Evolutionary conservation across 176 grass and related monocot species (phyloP).

Genomic region (Carex pumila): DNA sequence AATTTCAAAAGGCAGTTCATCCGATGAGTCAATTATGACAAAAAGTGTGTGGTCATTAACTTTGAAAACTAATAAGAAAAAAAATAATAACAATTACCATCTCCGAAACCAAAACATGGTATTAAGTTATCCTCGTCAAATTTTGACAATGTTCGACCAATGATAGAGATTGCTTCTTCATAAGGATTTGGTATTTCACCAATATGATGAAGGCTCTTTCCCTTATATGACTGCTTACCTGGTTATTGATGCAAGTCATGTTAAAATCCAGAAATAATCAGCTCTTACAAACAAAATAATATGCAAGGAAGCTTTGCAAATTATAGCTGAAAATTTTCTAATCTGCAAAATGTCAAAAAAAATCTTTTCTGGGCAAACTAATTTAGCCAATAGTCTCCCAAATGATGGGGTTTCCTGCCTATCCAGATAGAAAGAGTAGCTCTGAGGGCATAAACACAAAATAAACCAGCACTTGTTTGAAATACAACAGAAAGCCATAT

Average conservation of each 20-base stretch:
- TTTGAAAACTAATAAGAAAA: background rate
- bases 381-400: background rate
- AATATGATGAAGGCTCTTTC: conserved; percentile 36
- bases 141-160: conserved; percentile 28
- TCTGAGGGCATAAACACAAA: background rate
- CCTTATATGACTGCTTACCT: conserved; percentile 34
- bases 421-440: background rate
- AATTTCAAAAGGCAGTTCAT: background rate
- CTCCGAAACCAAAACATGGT: conserved; percentile 48
- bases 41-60: background rate
- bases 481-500: background rate
- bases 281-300: background rate
- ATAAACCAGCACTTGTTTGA: background rate
- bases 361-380: background rate
- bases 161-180: conserved; percentile 47
- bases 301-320: background rate
- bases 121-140: conserved; percentile 47
- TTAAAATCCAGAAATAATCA: background rate
- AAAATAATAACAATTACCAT: conserved; percentile 30
- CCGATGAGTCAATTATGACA: background rate
- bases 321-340: background rate
- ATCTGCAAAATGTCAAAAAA: background rate
- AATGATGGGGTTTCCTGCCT: background rate
- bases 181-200: conserved; percentile 30
- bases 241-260: background rate